phyloP scores from a whole-genome alignment of 1,284 basidiomycete genomes.

The Lignosus rhinocerotis region DNA sequence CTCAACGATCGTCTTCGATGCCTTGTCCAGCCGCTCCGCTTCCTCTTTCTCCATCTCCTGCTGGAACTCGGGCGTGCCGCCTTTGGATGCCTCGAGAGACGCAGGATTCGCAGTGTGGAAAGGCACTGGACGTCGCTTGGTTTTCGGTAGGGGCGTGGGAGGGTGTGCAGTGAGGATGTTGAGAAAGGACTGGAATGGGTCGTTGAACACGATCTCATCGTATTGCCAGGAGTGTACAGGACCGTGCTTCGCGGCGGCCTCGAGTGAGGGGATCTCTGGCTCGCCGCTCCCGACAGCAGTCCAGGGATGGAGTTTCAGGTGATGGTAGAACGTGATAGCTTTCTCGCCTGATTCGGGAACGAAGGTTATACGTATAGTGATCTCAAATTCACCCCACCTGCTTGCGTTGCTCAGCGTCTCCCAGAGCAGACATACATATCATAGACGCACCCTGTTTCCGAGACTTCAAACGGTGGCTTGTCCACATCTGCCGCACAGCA shows the following conservation, averaged over 20 bases:
- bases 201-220: slow-evolving; percentile 96
- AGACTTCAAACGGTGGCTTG: slow-evolving; percentile 91
- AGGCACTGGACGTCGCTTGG: slow-evolving; percentile 63
- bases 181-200: slow-evolving; percentile 90
- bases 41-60: slow-evolving; percentile 86
- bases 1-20: slow-evolving; percentile 64
- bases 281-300: slow-evolving; percentile 49
- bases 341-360: slow-evolving; percentile 93
- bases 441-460: slow-evolving; percentile 79
- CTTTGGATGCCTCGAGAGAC: slow-evolving; percentile 63
- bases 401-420: not conserved
- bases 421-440: too few species aligned
- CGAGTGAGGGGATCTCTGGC: slow-evolving; percentile 62
- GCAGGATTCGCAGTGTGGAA: slow-evolving; percentile 67
- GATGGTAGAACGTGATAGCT: slow-evolving; percentile 84
- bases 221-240: slow-evolving; percentile 99
- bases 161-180: slow-evolving; percentile 80
- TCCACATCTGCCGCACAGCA: slow-evolving; percentile 70
- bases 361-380: slow-evolving; percentile 92
- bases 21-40: slow-evolving; percentile 76
- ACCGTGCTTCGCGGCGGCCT: slow-evolving; percentile 61
- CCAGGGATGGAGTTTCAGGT: slow-evolving; percentile 98
- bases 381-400: slow-evolving; percentile 99
- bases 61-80: slow-evolving; percentile 79
- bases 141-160: slow-evolving; percentile 79